Conservation (phyloP, 225 moss, liverwort and hornwort genomes). For the Pseudoscleropodium purum region DNA sequence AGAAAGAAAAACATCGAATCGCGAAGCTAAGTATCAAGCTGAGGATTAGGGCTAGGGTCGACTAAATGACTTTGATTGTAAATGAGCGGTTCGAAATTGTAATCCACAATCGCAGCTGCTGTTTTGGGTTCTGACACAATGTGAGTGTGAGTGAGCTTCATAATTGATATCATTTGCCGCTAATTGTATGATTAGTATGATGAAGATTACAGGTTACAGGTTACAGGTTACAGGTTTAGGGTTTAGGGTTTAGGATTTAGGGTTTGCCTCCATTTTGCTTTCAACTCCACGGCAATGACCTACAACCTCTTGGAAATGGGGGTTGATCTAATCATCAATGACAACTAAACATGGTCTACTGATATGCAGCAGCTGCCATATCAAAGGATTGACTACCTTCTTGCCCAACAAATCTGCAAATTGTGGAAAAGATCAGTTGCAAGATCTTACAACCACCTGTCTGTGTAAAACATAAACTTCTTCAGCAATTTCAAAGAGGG, state of each 20-base stretch:
- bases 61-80: not conserved
- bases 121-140: not conserved
- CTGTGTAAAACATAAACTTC: not conserved
- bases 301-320: not conserved
- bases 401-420: not conserved
- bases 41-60: not conserved
- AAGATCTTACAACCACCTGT: not conserved
- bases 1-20: not conserved
- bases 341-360: not conserved
- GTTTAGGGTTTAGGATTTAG: too few relatives aligned
- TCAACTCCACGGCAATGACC: not conserved
- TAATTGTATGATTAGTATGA: not conserved
- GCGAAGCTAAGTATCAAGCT: not conserved
- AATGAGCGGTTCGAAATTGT: not conserved
- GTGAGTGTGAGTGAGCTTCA: not conserved
- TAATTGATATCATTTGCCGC: not conserved
- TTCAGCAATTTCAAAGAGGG: not conserved
- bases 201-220: not conserved
- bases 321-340: not conserved
- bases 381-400: slow-evolving; percentile 80
- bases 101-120: not conserved
- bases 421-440: not conserved
- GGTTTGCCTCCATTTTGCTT: not conserved
- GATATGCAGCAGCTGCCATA: slow-evolving; percentile 65
- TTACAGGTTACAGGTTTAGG: not conserved